Conservation (phyloP, 2,329 filamentous ascomycete species). For the Colletotrichum magnum region DNA sequence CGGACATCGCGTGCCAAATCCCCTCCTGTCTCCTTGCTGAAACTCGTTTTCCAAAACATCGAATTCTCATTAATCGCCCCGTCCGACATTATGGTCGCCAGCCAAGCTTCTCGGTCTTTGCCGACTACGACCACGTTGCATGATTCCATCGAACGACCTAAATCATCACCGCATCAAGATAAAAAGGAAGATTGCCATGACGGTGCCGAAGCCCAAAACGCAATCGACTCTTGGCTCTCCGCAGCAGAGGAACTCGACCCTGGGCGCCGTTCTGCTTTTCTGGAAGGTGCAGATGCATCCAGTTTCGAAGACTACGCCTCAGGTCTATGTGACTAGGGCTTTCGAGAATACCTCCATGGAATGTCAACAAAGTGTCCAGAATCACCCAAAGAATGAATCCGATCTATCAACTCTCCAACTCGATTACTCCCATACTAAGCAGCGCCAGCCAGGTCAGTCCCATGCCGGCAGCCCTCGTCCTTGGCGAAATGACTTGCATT, state of each 20-base stretch:
- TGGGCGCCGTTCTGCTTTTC: not conserved
- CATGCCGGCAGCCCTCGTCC: conserved; percentile 10
- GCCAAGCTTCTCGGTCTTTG: not conserved
- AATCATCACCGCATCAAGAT: not conserved
- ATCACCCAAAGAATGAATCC: conserved; percentile 4
- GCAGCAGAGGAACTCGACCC: conserved; percentile 7
- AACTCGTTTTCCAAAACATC: not conserved
- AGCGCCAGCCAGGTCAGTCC: conserved; percentile 6
- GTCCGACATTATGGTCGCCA: not conserved
- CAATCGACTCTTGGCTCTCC: conserved; percentile 5
- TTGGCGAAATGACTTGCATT: conserved; percentile 22
- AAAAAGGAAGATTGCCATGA: not conserved
- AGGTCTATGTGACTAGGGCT: not conserved
- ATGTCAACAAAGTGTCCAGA: not conserved
- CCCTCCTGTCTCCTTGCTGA: too few relatives aligned
- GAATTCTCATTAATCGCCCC: not conserved
- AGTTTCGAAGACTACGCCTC: conserved; percentile 8
- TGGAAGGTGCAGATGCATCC: not conserved
- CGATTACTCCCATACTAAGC: conserved; percentile 1
- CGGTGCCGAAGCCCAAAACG: not conserved
- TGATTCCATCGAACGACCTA: not conserved
- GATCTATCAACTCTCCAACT: conserved; percentile 9
- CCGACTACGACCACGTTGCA: not conserved
- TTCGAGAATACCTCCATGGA: not conserved
- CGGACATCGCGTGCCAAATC: too few relatives aligned